Evolutionary conservation across 176 grass and related monocot genomes (phyloP).

Genomic region (Musa schizocarpa): DNA sequence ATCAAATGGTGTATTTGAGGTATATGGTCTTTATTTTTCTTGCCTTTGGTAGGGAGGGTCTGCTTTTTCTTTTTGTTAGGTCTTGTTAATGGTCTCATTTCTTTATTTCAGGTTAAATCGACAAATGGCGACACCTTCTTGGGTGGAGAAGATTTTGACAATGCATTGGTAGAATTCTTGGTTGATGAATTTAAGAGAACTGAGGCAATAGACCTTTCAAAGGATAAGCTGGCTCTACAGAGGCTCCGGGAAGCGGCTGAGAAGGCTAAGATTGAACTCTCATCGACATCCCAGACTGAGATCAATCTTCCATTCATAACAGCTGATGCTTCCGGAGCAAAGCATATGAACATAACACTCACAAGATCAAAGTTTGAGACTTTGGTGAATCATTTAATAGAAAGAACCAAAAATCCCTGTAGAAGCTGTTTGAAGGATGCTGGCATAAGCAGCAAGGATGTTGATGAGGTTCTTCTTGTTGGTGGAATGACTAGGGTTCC

Average conservation of each 20-base stretch:
- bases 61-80: neutral
- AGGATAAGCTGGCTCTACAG: conserved; percentile 56
- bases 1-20: conserved; percentile 79
- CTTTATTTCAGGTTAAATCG: conserved; percentile 48
- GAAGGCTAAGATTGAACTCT: conserved; percentile 73
- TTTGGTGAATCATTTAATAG: conserved; percentile 56
- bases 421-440: conserved; percentile 71
- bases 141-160: conserved; percentile 82
- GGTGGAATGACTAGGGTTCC: conserved; percentile 79
- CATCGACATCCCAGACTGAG: conserved; percentile 62
- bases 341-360: conserved; percentile 65
- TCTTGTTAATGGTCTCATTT: neutral
- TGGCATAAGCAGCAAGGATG: conserved; percentile 44
- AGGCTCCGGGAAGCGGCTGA: conserved; percentile 61
- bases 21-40: neutral
- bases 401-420: conserved; percentile 53
- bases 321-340: conserved; percentile 66
- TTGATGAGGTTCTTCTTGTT: conserved; percentile 67
- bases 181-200: conserved; percentile 56
- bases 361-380: conserved; percentile 64
- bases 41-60: neutral
- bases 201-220: conserved; percentile 57
- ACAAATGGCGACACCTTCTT: conserved; percentile 81
- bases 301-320: conserved; percentile 77
- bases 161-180: conserved; percentile 55